Evolutionary conservation across 768 basidiomycete genomes (phyloP), one percentile per base, ranked within the genome.

Genomic region (Kwoniella sp.): DNA sequence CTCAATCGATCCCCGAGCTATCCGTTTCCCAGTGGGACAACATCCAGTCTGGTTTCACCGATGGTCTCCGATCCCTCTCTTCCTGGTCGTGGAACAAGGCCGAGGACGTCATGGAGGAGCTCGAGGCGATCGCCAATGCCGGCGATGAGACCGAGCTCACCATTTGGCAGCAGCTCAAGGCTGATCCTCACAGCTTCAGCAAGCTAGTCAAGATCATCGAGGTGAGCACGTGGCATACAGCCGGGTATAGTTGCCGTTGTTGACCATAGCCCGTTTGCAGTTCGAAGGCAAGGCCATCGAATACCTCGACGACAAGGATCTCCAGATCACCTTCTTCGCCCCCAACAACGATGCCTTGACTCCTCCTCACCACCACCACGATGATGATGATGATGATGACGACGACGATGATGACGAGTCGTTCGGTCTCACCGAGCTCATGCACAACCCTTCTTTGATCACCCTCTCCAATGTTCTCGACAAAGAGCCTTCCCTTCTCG

Each of bases 301-400:
- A 33, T 54, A 62, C 40, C 63, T 74, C 26, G 73, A 74, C 48
- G 67, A 70, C 53, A 59, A 57, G 37, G 53, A 67, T 20, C 42
- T 53, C 3, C 61, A 59, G 40, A 69, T 74, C 52, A 74, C 73
- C 26, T 74, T 74, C 62, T 74, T 74, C 50, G 60, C 66, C 0
- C 69, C 69, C 20, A 66, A 74, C 47, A 70, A 74, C 50, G 64
- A 68, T 42, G 73, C 69, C 5, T 50, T 74, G 23, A 70, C 60
- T 17, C 67, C 69, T 8, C 70, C 65, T 26, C 52, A 68, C 22
- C 65, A 67, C 48, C 52, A 63, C 31, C 42, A 59, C 37, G 42
- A 70, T 39, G 46, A 71, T 39, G 51, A 63, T 40, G 46, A 69
- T 40, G 57, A 65, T 46, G 62, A 64, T 27, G 54, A 62, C 31